Percentiles rank a stretch among this genome's conserved stretches.
Evolutionary conservation across 75 land plant genomes (phyloP).

Genomic region (Pseudotsuga menziesii): DNA sequence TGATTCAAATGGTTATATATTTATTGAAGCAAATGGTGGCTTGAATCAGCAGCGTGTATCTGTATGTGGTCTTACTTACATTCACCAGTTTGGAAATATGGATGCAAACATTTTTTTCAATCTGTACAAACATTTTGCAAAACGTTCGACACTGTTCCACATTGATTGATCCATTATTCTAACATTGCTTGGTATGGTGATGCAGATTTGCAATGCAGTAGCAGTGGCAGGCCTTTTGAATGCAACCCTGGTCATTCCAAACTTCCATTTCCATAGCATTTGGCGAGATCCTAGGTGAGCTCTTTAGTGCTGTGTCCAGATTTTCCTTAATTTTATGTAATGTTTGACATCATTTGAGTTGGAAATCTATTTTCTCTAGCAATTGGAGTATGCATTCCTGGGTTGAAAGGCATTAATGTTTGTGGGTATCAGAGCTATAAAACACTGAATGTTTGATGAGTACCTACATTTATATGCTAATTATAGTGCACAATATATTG

Average conservation of each 20-base stretch:
- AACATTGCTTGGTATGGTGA: neutral
- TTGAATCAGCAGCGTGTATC: conserved; percentile 88
- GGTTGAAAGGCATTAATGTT: too few species aligned
- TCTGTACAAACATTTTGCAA: neutral
- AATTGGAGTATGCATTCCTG: neutral
- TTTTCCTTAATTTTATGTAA: conserved; percentile 1
- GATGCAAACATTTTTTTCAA: neutral
- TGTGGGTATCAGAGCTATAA: too few species aligned
- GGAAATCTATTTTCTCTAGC: neutral
- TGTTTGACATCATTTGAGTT: neutral
- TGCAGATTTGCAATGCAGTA: conserved; percentile 98
- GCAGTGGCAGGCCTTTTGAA: conserved; percentile 96
- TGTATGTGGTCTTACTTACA: conserved; percentile 27
- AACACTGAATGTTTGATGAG: too few species aligned
- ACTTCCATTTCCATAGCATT: conserved; percentile 84
- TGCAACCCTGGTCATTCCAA: conserved; percentile 92
- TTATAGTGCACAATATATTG: too few species aligned
- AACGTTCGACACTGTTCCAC: neutral
- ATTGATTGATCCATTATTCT: neutral
- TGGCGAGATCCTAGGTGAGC: conserved; percentile 95
- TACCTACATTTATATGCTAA: too few species aligned
- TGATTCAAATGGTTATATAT: conserved; percentile 82
- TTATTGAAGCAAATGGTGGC: conserved; percentile 93
- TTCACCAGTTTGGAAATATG: neutral
- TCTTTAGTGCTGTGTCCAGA: neutral